Percentiles rank a stretch among this genome's conserved stretches.
These are phyloP conservation scores for Nematodospora valgi DNA, from an alignment of 805 yeast genomes.

Conservation along the genomic window DNA sequence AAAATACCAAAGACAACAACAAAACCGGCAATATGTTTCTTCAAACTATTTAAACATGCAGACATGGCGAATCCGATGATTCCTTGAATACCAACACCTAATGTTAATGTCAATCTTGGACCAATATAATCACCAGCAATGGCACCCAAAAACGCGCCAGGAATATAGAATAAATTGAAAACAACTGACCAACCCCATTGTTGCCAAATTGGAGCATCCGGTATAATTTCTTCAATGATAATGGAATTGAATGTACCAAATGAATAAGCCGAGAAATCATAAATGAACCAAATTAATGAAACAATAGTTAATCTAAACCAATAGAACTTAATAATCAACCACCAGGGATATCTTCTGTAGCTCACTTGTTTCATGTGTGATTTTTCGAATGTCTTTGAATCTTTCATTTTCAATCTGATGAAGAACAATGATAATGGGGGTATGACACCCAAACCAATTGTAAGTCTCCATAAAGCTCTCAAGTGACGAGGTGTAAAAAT, in stretches of 20 bases:
- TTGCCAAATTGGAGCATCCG: constrained; percentile 60
- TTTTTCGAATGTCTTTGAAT: constrained; percentile 68
- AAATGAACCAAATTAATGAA: constrained; percentile 83
- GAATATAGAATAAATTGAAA: constrained; percentile 80
- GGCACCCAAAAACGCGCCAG: constrained; percentile 91
- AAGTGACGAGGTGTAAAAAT: constrained; percentile 70
- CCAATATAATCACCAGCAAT: constrained; percentile 80
- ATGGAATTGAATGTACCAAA: constrained; percentile 80
- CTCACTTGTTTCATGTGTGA: constrained; percentile 60
- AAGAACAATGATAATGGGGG: constrained; percentile 78
- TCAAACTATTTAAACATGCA: constrained; percentile 55
- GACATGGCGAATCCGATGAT: constrained; percentile 83
- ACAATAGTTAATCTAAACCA: constrained; percentile 76
- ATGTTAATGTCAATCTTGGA: constrained; percentile 73
- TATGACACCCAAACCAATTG: constrained; percentile 86
- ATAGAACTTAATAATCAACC: constrained; percentile 70
- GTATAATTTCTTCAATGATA: constrained; percentile 58
- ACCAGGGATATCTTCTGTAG: constrained; percentile 51
- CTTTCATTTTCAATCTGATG: constrained; percentile 71
- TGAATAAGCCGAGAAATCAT: constrained; percentile 84
- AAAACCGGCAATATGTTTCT: constrained; percentile 67
- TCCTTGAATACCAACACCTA: constrained; percentile 73
- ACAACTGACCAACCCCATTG: constrained; percentile 93
- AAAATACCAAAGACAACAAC: constrained; percentile 88
- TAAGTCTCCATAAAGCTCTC: constrained; percentile 86